Evolutionary conservation across 139 green algal genomes (phyloP).

Genomic region (Chlorella sp.): DNA sequence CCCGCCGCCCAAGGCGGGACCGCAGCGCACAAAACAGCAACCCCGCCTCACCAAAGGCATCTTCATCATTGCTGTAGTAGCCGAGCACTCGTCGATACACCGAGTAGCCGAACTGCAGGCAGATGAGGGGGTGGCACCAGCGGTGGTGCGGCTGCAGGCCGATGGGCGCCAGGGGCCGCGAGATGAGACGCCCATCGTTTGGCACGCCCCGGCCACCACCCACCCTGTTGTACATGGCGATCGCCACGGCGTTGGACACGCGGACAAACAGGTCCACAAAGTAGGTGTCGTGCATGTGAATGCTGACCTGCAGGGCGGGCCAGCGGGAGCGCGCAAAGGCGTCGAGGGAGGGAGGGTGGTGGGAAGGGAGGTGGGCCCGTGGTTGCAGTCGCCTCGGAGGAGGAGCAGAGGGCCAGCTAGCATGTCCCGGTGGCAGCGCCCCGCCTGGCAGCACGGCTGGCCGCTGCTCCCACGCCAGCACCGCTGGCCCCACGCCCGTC

Average conservation of each 20-base stretch:
- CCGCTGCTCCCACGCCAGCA: too few relatives aligned
- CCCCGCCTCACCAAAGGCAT: constrained; percentile 72
- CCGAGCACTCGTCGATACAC: constrained; percentile 89
- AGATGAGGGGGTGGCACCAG: not conserved
- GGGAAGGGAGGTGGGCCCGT: too few relatives aligned
- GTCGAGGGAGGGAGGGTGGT: too few relatives aligned
- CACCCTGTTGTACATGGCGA: constrained; percentile 92
- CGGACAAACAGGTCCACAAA: constrained; percentile 99
- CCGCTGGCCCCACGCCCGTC: too few relatives aligned
- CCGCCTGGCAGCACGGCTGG: too few relatives aligned
- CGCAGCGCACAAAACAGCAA: not conserved
- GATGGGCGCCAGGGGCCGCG: constrained; percentile 20
- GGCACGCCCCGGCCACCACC: not conserved
- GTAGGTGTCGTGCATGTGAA: constrained; percentile 77
- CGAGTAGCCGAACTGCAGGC: constrained; percentile 87
- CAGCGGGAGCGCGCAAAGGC: too few relatives aligned
- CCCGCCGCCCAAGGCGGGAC: too few relatives aligned
- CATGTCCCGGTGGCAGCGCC: too few relatives aligned
- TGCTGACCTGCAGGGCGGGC: too few relatives aligned
- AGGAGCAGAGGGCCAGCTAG: too few relatives aligned
- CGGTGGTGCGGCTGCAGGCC: constrained; percentile 9
- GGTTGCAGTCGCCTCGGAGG: too few relatives aligned
- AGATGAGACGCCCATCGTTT: too few relatives aligned
- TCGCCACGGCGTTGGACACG: constrained; percentile 87
- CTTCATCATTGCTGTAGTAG: constrained; percentile 93